A percentile compares a stretch with the other conserved stretches of the same genome.
Conservation (phyloP, 192 early-diverging fungal genomes). For the Lunasporangiospora selenospora region DNA sequence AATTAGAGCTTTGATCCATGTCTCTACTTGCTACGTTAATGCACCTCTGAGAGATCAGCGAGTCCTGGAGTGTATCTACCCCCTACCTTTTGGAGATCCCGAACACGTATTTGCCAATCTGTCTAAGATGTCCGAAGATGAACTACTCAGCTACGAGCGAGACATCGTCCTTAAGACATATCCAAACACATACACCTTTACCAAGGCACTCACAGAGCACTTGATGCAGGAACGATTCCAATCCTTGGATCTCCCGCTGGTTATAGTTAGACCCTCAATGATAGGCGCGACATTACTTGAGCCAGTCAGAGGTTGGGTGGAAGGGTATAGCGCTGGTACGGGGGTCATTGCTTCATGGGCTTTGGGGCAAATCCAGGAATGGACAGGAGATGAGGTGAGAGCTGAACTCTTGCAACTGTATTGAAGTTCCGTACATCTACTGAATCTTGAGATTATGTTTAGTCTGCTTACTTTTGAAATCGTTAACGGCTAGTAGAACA, state of each 20-base stretch:
- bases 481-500: too few species aligned
- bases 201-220: conserved; percentile 8
- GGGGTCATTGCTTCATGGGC: background rate
- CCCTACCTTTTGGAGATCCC: conserved; percentile 4
- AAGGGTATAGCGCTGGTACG: background rate
- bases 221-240: background rate
- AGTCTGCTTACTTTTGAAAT: too few species aligned
- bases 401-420: background rate
- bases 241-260: background rate
- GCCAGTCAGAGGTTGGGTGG: conserved; percentile 6
- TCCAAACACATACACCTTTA: conserved; percentile 4
- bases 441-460: too few species aligned
- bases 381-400: conserved; percentile 7
- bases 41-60: background rate
- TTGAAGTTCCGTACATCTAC: too few species aligned
- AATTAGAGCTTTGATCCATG: background rate
- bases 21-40: conserved; percentile 9
- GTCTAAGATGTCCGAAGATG: conserved; percentile 3
- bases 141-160: background rate
- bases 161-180: conserved; percentile 3
- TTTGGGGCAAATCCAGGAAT: conserved; percentile 5
- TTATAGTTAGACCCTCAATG: conserved; percentile 2
- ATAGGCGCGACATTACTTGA: background rate
- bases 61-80: background rate
- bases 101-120: background rate